Base-by-base conservation (phyloP, 139 green algal species). In the Marvania coccoides region DNA sequence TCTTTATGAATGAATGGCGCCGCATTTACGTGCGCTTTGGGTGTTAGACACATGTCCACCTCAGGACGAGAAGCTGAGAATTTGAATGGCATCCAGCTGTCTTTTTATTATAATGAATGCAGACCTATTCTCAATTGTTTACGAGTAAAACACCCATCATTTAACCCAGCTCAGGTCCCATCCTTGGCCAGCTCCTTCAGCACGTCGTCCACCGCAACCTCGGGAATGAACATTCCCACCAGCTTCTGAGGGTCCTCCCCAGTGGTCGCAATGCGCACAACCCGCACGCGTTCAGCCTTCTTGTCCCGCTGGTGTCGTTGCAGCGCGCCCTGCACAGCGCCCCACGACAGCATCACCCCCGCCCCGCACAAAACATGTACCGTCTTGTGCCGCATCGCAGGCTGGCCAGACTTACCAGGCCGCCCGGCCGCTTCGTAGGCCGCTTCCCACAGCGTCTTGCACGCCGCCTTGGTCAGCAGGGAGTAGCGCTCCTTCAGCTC, bases 301-400 rank as follows among this genome's bases (percentile, higher is more conserved):
- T 58, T 42, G n/a, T n/a, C n/a, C n/a, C n/a, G n/a, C 6, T 47
- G 48, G 42, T 85, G 69, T 36, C 54, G 24, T 47, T 38, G 23
- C 51, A 88, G 71, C 12, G 62, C 76, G 5, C 23, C n/a, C 68
- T 74, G 58, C 63, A 87, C 74, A 33, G 56, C 66, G 12, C 66
- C 64, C 81, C 81, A 88, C 56, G 82, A 53, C 3, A 67, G 80
- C 70, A 88, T 70, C 12, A 88, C 69, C n/a, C n/a, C n/a, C 23
- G 85, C 69, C 0, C 80, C 80, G 26, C 72, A 60, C 28, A 88
- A 53, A 13, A 88, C 57, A 24, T 79, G 65, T 38, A 88, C 33
- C 60, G 46, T 28, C 26, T 63, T 53, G 15, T 80, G 40, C 30
- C 81, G 67, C 28, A 13, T 46, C 0, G 40, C 53, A 6, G 39